phyloP scores from a whole-genome alignment of 2,329 filamentous ascomycete species.

The Didymella keratinophila region DNA sequence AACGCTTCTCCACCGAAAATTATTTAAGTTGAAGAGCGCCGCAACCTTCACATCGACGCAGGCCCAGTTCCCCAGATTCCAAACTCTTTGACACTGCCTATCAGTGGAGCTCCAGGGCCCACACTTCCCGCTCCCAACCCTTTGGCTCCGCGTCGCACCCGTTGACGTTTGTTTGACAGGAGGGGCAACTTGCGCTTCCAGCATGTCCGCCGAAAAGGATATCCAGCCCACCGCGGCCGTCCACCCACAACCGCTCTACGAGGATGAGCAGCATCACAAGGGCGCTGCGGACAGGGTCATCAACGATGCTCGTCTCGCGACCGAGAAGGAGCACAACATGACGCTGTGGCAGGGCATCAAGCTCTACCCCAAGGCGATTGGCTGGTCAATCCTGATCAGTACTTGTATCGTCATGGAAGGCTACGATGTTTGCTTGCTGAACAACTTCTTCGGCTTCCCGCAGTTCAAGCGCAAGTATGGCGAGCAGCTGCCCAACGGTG shows the following conservation, averaged over 20 bases:
- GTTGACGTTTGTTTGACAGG: conserved; percentile 1
- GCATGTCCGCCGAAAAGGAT: conserved; percentile 37
- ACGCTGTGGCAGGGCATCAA: conserved; percentile 75
- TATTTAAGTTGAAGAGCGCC: conserved; percentile 20
- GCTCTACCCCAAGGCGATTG: conserved; percentile 86
- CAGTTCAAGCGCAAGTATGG: conserved; percentile 59
- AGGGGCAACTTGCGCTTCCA: conserved; percentile 10
- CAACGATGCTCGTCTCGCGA: conserved; percentile 55
- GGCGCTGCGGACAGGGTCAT: conserved; percentile 45
- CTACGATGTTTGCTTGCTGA: conserved; percentile 82
- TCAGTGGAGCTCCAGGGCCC: conserved; percentile 10
- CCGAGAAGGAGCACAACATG: conserved; percentile 60
- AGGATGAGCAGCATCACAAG: conserved; percentile 36
- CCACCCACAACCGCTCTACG: conserved; percentile 17
- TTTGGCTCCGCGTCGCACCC: conserved; percentile 1
- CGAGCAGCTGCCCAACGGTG: conserved; percentile 50
- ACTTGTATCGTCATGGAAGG: conserved; percentile 93
- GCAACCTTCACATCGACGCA: conserved; percentile 7
- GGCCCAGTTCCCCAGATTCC: conserved; percentile 15
- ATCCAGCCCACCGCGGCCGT: conserved; percentile 29
- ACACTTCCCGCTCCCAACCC: conserved; percentile 7
- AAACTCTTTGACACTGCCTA: conserved; percentile 3
- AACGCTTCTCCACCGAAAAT: conserved; percentile 14
- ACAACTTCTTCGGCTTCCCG: conserved; percentile 73
- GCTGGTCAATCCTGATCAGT: conserved; percentile 85